Evolutionary conservation across 2,329 filamentous ascomycete species (phyloP).

Genomic region (Fusarium foetens): DNA sequence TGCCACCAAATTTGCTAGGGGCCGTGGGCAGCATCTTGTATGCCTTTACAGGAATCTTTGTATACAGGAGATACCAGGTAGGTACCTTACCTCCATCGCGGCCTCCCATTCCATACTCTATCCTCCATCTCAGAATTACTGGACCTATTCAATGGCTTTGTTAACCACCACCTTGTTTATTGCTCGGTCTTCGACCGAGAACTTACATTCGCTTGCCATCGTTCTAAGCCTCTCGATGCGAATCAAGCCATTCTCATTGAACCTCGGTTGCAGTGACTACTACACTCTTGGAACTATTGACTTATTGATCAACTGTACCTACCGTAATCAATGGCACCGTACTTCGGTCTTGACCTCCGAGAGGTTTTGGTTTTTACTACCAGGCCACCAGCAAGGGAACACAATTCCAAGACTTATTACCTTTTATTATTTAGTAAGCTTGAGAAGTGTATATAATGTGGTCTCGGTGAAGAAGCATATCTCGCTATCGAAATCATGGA

Average conservation of each 20-base stretch:
- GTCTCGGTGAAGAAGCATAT: not conserved
- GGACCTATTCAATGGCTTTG: not conserved
- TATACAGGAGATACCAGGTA: not conserved
- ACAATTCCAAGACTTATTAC: not conserved
- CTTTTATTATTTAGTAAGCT: not conserved
- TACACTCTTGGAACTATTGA: not conserved
- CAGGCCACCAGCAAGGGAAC: not conserved
- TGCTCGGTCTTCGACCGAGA: constrained; percentile 33
- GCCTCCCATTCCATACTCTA: not conserved
- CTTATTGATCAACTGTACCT: not conserved
- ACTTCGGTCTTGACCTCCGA: constrained; percentile 14
- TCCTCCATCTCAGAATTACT: not conserved
- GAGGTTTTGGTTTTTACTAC: not conserved
- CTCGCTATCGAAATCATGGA: not conserved
- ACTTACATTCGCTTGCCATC: not conserved
- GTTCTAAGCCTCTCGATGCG: not conserved
- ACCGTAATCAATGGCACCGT: not conserved
- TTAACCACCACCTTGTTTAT: not conserved
- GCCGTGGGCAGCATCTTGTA: not conserved
- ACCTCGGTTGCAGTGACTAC: constrained; percentile 22
- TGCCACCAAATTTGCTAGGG: not conserved
- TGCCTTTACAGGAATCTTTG: not conserved
- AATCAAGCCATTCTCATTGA: not conserved
- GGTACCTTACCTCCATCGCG: not conserved
- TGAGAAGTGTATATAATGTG: not conserved